These are phyloP conservation scores for Vinca minor DNA, from an alignment of 257 asterid genomes.

Conservation along the genomic window DNA sequence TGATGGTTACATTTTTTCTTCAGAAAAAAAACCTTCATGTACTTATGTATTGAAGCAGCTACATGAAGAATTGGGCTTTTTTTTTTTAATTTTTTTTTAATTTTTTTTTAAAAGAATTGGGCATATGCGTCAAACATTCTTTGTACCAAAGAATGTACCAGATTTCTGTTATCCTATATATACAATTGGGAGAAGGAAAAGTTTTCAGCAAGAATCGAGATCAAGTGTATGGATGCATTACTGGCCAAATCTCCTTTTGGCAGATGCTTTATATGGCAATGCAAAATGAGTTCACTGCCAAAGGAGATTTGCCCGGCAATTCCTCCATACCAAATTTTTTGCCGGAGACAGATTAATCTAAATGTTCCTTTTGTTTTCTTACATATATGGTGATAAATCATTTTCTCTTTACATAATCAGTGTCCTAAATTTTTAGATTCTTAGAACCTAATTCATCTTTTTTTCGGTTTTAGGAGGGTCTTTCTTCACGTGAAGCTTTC, in stretches of 20 bases:
- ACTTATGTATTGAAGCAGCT: background rate
- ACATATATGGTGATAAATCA: background rate
- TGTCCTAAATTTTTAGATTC: too few species aligned
- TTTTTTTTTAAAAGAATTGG: too few species aligned
- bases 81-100: too few species aligned
- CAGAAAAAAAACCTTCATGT: background rate
- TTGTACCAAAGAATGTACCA: too few species aligned
- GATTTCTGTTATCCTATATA: background rate
- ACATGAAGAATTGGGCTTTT: background rate
- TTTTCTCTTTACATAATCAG: too few species aligned
- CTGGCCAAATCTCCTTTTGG: constrained; percentile 8
- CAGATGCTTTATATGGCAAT: background rate
- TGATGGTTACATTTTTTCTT: background rate
- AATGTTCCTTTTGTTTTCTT: background rate
- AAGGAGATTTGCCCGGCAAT: constrained; percentile 19
- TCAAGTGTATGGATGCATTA: constrained; percentile 1
- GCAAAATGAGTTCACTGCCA: constrained; percentile 9
- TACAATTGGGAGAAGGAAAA: background rate
- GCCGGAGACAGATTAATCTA: background rate
- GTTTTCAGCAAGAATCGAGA: background rate
- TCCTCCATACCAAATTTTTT: background rate
- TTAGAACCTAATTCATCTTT: too few species aligned
- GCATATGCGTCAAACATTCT: too few species aligned
- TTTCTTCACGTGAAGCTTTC: too few species aligned
- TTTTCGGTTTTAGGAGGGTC: too few species aligned